Conservation (phyloP, 108 stramenopile genomes). For the Nitzschia sp. region DNA sequence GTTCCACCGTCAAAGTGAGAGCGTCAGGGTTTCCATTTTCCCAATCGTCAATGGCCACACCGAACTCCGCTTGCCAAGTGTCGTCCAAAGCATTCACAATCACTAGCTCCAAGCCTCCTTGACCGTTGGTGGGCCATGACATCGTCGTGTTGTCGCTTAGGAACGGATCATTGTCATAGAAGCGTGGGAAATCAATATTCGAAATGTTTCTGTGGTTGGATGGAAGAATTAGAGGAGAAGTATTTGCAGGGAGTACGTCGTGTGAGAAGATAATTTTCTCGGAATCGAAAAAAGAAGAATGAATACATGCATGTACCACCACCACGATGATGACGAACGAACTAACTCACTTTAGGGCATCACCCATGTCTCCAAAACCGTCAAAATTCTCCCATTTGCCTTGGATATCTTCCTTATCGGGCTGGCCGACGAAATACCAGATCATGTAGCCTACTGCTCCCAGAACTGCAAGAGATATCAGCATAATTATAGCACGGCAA, state of each 20-base stretch:
- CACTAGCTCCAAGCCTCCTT: slow-evolving; percentile 53
- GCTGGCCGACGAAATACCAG: slow-evolving; percentile 39
- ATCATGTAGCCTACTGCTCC: slow-evolving; percentile 26
- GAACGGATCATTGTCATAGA: slow-evolving; percentile 48
- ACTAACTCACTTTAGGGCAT: slow-evolving; percentile 18
- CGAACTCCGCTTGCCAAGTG: slow-evolving; percentile 59
- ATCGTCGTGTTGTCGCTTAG: slow-evolving; percentile 60
- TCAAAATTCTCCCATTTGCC: slow-evolving; percentile 27
- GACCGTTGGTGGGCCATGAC: slow-evolving; percentile 39
- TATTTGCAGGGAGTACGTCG: neutral
- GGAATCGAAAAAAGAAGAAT: neutral
- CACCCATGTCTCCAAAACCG: slow-evolving; percentile 36
- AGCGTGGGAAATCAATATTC: slow-evolving; percentile 24
- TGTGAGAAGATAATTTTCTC: neutral
- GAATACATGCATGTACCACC: neutral
- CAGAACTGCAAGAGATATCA: slow-evolving; percentile 23
- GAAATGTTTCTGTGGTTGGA: neutral
- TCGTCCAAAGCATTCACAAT: slow-evolving; percentile 61
- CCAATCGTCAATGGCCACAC: slow-evolving; percentile 62
- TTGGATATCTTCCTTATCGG: slow-evolving; percentile 14
- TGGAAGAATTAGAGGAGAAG: neutral
- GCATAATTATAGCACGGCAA: too few species aligned
- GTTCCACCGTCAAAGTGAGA: slow-evolving; percentile 35
- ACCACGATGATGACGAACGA: neutral
- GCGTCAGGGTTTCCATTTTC: slow-evolving; percentile 47